A percentile compares a stretch with the other conserved stretches of the same genome.
Evolutionary conservation across 805 yeast genomes (phyloP).

Genomic region (Saturnispora diversa): DNA sequence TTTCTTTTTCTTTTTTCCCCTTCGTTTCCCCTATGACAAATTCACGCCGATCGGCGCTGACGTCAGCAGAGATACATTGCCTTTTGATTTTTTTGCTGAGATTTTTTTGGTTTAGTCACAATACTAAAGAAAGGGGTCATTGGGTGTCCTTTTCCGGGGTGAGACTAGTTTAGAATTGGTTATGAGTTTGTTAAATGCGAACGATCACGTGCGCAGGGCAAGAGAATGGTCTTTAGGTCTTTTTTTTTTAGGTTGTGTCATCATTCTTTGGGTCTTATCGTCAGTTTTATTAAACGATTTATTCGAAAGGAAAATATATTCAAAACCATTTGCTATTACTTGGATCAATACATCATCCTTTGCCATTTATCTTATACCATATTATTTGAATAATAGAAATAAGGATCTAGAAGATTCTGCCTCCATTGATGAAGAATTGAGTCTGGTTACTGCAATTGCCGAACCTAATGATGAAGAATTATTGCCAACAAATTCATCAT

Average conservation of each 20-base stretch:
- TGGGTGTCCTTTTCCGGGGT: too few species aligned
- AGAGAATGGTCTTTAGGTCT: slow-evolving; percentile 72
- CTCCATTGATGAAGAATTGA: slow-evolving; percentile 6
- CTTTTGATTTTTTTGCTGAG: too few species aligned
- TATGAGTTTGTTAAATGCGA: slow-evolving; percentile 1
- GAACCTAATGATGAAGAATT: slow-evolving; percentile 6
- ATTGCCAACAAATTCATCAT: slow-evolving; percentile 2
- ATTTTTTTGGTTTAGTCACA: too few species aligned
- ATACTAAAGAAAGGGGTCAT: too few species aligned
- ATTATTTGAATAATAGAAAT: slow-evolving; percentile 21
- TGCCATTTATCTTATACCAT: slow-evolving; percentile 65
- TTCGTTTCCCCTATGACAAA: too few species aligned
- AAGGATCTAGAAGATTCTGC: background rate
- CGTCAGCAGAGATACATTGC: background rate
- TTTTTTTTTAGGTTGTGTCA: slow-evolving; percentile 62
- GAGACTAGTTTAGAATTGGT: too few species aligned
- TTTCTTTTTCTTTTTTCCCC: too few species aligned
- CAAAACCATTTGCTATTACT: slow-evolving; percentile 89
- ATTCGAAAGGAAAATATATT: slow-evolving; percentile 56
- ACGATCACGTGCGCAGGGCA: slow-evolving; percentile 8
- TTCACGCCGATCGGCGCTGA: slow-evolving; percentile 2
- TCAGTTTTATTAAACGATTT: slow-evolving; percentile 76
- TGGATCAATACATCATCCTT: slow-evolving; percentile 86
- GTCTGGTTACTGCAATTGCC: slow-evolving; percentile 1
- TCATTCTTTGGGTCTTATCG: slow-evolving; percentile 83